Base-by-base conservation (phyloP, 2,329 filamentous ascomycete genomes). In the Aspergillus sergii region DNA sequence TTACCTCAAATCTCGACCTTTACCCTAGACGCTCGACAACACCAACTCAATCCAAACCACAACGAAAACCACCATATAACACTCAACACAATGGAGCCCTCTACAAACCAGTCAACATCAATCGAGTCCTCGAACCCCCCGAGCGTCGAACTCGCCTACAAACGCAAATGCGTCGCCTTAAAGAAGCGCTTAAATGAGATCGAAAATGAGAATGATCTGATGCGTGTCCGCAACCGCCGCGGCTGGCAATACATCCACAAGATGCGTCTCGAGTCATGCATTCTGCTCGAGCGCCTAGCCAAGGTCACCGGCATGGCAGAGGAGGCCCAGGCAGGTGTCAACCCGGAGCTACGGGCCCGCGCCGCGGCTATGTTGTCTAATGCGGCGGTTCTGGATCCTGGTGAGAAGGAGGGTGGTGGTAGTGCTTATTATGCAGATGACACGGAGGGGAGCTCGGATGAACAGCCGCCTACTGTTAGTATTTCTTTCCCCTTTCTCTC, bases 101-200 rank as follows among this genome's bases (percentile, higher is more conserved):
- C 69, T 43, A 34, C 48, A 66, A 68, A 67, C 45, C 64, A 71
- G 43, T 54, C 71, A 36, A 65, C 67, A 43, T 69, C 71, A 53
- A 61, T 69, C 67, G 75, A 64, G 76, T 71, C 74, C 36, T 65
- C 83, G 14, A 85, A 89, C 61, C 93, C 94, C 23, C 94, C 95
- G 19, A 96, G 93, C 19, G 93, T 98, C 66, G 94, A 99, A 80
- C 91, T 94, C 76, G 94, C 94, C 57, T 99, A 98, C 80, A 93
- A 95, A 73, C 88, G 92, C 68, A 98, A 99, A 87, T 98, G 94
- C 79, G 93, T 97, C 75, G 91, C 96, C 72, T 87, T 99, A 26
- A 96, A 96, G 81, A 91, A 92, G 72, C 91, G 95, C 65, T 92
- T 95, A 67, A 91, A 89, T 76, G 94, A 97, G 77, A 92, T 98